Evolutionary conservation across 75 land plant species (phyloP).

Genomic region (Cunninghamia lanceolata): DNA sequence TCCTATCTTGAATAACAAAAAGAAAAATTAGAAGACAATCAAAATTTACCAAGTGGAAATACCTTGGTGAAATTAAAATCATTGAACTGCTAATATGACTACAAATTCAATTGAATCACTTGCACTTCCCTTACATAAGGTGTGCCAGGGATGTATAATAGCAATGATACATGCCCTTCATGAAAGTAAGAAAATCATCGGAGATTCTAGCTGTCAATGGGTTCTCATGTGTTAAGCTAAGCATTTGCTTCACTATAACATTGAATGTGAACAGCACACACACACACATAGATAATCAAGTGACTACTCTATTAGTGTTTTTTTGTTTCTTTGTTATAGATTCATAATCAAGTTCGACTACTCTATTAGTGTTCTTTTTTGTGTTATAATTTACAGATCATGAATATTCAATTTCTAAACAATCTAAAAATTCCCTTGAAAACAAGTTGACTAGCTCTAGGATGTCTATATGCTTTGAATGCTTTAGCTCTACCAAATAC

Average conservation of each 20-base stretch:
- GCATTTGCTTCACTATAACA: slow-evolving; percentile 50
- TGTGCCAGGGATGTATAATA: slow-evolving; percentile 51
- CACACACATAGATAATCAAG: not conserved
- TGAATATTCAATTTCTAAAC: too few species aligned
- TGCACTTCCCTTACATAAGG: slow-evolving; percentile 53
- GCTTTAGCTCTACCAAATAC: not conserved
- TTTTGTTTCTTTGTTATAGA: not conserved
- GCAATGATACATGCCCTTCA: slow-evolving; percentile 62
- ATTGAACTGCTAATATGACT: not conserved
- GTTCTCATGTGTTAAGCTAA: slow-evolving; percentile 42
- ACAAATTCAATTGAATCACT: slow-evolving; percentile 19
- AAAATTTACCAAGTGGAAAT: too few species aligned
- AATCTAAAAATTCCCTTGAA: too few species aligned
- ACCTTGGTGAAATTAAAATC: too few species aligned
- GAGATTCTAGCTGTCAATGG: slow-evolving; percentile 33
- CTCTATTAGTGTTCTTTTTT: not conserved
- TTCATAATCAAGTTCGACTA: not conserved
- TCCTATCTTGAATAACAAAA: slow-evolving; percentile 37
- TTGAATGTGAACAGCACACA: slow-evolving; percentile 46
- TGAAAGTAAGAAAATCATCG: slow-evolving; percentile 54
- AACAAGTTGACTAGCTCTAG: not conserved
- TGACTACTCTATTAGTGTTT: too few species aligned
- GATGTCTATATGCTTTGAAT: not conserved
- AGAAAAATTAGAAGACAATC: not conserved
- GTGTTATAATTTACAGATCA: too few species aligned